These are phyloP conservation scores for Pseudogymnoascus sp. DNA, from an alignment of 2,329 filamentous ascomycete species.

Conservation along the genomic window DNA sequence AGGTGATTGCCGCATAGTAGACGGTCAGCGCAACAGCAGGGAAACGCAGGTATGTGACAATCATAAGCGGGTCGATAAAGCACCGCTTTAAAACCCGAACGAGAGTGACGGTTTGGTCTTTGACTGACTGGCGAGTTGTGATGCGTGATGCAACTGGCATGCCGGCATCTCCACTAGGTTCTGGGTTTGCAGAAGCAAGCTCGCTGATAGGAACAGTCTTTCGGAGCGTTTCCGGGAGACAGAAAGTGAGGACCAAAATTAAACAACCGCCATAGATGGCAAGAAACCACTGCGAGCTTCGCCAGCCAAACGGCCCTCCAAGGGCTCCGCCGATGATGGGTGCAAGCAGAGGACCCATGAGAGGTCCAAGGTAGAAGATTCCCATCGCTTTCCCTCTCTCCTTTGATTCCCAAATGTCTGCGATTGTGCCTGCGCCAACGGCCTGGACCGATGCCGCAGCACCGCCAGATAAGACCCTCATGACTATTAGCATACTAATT, in stretches of 20 bases:
- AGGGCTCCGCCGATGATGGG: constrained; percentile 71
- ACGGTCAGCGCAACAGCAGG: constrained; percentile 67
- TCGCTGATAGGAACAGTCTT: neutral
- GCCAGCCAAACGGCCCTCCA: constrained; percentile 62
- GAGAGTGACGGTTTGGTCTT: constrained; percentile 45
- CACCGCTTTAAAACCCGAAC: constrained; percentile 47
- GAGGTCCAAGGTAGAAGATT: constrained; percentile 70
- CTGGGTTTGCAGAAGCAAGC: neutral
- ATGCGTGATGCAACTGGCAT: constrained; percentile 37
- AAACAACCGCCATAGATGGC: constrained; percentile 58
- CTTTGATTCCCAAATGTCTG: constrained; percentile 67
- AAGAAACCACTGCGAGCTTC: constrained; percentile 70
- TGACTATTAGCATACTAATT: constrained; percentile 68
- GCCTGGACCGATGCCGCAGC: constrained; percentile 74
- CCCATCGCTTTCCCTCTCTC: constrained; percentile 76
- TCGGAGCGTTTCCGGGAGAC: constrained; percentile 55
- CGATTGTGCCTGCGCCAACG: constrained; percentile 74
- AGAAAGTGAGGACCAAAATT: constrained; percentile 48
- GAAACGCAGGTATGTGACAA: constrained; percentile 64
- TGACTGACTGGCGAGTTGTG: constrained; percentile 54
- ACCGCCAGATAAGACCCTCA: constrained; percentile 66
- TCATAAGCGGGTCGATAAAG: constrained; percentile 63
- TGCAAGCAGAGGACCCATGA: constrained; percentile 64
- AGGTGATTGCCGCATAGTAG: constrained; percentile 65
- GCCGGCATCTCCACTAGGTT: constrained; percentile 11